Base-by-base conservation (phyloP, 305 asterid species). In the Plantago lanceolata region DNA sequence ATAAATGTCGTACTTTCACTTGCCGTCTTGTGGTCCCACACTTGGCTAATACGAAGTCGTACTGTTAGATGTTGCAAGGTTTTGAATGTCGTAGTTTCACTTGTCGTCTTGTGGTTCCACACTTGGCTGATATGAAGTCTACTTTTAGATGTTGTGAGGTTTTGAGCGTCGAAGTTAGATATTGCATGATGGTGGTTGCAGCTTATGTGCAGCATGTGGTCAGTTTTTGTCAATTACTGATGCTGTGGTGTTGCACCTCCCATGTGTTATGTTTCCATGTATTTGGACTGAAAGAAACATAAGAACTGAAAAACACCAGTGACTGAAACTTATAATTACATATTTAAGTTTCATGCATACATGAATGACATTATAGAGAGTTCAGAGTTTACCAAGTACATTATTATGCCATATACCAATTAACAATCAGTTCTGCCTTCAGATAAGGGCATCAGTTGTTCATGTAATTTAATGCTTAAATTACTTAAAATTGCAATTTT, bases 401-500 rank as follows among this genome's bases (percentile, higher is more conserved):
- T 54, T 17, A 12, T 0, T 19, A 3, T 52, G 19, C 2, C 12
- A 11, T 12, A 19, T n/a, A n/a, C n/a, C 31, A 19, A 15, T 51
- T 4, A 51, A 51, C 29, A 52, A 12, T 2, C 8, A 17, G 8
- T 5, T 19, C 77, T 91, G 75, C 95, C 95, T 62, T 76, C 87
- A 0, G 92, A 89, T 49, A 85, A 83, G 76, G 80, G 85, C 15
- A 64, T 71, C 13, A 62, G 81, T 70, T 86, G 96, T 44, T 73
- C 95, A 0, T 86, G 95, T 55, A 69, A 86, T 71, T 86, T 91
- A 78, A 73, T 91, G 81, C 83, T 88, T 18, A 91, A 88, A 67
- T 61, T 88, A 69, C 92, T 91, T 26, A 88, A 88, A 78, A 82
- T 86, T 52, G 88, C 96, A 4, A 73, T 83, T 62, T 77, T 91